Conservation (phyloP, 306 rosid genomes). For the Cicer arietinum region DNA sequence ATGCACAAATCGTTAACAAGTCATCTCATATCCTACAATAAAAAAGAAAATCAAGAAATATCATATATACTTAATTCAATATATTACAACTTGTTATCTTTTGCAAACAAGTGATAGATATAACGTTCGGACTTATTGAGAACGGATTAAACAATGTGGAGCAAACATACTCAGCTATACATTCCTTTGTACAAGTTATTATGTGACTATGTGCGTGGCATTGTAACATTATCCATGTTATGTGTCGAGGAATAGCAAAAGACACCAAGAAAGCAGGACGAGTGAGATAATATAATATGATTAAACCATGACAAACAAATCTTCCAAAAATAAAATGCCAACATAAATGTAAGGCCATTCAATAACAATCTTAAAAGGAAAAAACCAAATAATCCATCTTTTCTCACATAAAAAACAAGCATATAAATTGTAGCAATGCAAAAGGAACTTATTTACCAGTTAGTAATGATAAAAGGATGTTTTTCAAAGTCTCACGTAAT, state of each 20-base stretch:
- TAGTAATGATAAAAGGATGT: constrained; percentile 10
- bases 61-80: too few relatives aligned
- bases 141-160: too few relatives aligned
- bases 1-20: too few relatives aligned
- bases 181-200: too few relatives aligned
- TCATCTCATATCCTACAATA: too few relatives aligned
- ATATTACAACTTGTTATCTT: too few relatives aligned
- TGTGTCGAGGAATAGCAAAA: constrained; percentile 35
- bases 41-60: too few relatives aligned
- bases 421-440: constrained; percentile 5
- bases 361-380: constrained; percentile 8
- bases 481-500: constrained; percentile 24
- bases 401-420: constrained; percentile 32
- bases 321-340: constrained; percentile 51
- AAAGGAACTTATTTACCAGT: background rate
- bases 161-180: too few relatives aligned
- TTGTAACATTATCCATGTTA: constrained; percentile 37
- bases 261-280: constrained; percentile 37
- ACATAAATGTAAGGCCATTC: constrained; percentile 16
- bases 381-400: constrained; percentile 34
- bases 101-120: too few relatives aligned
- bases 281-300: constrained; percentile 32
- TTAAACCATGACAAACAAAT: constrained; percentile 41
- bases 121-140: too few relatives aligned
- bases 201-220: background rate